Evolutionary conservation across 2,329 filamentous ascomycete genomes (phyloP).

Genomic region (Botrytis elliptica): DNA sequence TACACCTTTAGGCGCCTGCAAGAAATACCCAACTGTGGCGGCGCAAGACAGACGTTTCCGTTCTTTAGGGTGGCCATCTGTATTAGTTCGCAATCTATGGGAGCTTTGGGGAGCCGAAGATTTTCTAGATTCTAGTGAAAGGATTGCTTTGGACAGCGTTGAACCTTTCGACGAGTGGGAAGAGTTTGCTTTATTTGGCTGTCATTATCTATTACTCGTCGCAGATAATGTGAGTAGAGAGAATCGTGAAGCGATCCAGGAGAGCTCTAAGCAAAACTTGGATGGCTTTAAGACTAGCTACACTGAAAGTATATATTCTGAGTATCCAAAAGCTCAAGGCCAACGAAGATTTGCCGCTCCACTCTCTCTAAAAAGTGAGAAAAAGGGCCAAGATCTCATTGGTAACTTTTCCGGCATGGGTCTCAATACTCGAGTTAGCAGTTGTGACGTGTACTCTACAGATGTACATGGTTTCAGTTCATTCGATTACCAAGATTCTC

Average conservation of each 20-base stretch:
- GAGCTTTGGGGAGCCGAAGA: slow-evolving; percentile 71
- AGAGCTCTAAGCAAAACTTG: background rate
- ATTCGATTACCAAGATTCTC: slow-evolving; percentile 15
- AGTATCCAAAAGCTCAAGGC: slow-evolving; percentile 44
- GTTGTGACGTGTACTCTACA: slow-evolving; percentile 49
- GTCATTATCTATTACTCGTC: slow-evolving; percentile 78
- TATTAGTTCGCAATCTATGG: slow-evolving; percentile 71
- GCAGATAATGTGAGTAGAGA: slow-evolving; percentile 44
- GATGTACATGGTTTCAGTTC: background rate
- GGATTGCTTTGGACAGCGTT: slow-evolving; percentile 62
- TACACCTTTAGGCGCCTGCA: slow-evolving; percentile 73
- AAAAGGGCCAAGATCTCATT: slow-evolving; percentile 39
- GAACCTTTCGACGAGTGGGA: slow-evolving; percentile 97
- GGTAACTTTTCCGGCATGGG: slow-evolving; percentile 40
- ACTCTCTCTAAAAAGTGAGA: slow-evolving; percentile 43
- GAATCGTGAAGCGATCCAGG: background rate
- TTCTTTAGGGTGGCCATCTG: slow-evolving; percentile 63
- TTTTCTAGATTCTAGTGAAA: slow-evolving; percentile 62
- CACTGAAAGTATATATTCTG: slow-evolving; percentile 39
- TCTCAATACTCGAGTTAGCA: slow-evolving; percentile 42
- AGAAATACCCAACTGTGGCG: slow-evolving; percentile 64
- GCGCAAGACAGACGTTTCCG: slow-evolving; percentile 69
- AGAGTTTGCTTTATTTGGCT: slow-evolving; percentile 80
- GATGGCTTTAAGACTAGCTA: background rate
- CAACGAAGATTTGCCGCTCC: slow-evolving; percentile 61